Percentiles rank a stretch among this genome's conserved stretches.
Evolutionary conservation across 31 red algal species (phyloP).

Genomic region (Endocladia muricata): DNA sequence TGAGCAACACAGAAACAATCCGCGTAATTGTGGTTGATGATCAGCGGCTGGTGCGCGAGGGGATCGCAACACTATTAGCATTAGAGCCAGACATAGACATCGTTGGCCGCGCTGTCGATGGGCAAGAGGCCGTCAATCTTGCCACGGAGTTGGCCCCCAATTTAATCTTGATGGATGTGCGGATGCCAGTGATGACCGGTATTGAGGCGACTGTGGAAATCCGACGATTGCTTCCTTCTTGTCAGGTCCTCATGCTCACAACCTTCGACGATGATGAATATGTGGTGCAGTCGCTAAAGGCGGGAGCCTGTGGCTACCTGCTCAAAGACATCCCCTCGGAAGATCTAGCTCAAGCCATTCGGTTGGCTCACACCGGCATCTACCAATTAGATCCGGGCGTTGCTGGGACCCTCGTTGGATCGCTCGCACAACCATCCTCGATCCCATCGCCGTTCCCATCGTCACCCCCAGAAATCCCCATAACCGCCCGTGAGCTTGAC

Average conservation of each 20-base stretch:
- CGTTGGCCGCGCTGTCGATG: neutral
- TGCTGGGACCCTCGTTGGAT: too few species aligned
- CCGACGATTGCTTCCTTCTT: neutral
- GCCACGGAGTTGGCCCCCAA: neutral
- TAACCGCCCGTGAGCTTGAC: too few species aligned
- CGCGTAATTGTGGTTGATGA: neutral
- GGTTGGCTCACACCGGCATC: neutral
- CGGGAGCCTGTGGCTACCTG: neutral
- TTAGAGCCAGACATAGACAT: neutral
- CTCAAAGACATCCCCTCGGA: neutral
- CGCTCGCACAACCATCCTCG: too few species aligned
- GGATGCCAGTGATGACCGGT: constrained; percentile 1
- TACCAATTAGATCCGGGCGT: too few species aligned
- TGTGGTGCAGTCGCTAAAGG: neutral
- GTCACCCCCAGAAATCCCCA: too few species aligned
- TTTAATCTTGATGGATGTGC: neutral
- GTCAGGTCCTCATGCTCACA: neutral
- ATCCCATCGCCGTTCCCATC: too few species aligned
- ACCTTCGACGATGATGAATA: constrained; percentile 9
- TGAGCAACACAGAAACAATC: neutral
- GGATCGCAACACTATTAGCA: neutral
- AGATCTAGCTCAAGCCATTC: neutral
- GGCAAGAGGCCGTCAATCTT: neutral
- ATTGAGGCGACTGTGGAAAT: neutral
- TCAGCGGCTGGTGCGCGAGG: neutral